Evolutionary conservation across 148 eudicot species (phyloP), one percentile per base, ranked within the genome.

Genomic region (Salicornia ramosissima): DNA sequence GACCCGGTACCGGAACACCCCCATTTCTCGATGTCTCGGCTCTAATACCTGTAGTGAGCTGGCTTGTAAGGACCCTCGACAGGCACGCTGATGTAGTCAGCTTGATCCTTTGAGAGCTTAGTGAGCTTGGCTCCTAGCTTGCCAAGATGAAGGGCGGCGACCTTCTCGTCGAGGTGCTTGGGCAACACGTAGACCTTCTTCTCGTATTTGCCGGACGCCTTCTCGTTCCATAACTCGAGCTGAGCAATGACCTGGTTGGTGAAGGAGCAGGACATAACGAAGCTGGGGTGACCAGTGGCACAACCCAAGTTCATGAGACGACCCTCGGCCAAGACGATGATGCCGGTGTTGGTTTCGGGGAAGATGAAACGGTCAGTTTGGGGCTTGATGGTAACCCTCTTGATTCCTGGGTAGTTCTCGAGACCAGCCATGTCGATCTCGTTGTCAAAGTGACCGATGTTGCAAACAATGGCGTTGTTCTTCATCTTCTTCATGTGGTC

Each of bases 271-370:
- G 98, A 93, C 98, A 93, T 93, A 58, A 93, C 96, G 30, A 93
- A 93, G 73, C 98, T 93, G 31, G 98, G 98, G 87, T 93, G 98
- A 25, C 98, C 96, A 0, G 97, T 90, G 72, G 98, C 98, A 47
- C 97, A 93, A 1, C 98, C 98, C 89, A 90, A 85, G 92, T 93
- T 93, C 97, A 93, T 93, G 74, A 93, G 88, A 57, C 97, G 85
- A 22, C 96, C 98, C 90, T 93, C 98, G 0, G 96, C 98, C 84
- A 93, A 80, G 54, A 93, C 36, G 8, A 93, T 93, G 77, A 93
- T 70, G 8, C 97, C 98, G 0, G 66, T 28, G 15, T 88, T 88
- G 57, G 92, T 93, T 29, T 93, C 97, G 0, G 96, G 97, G 85
- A 93, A 93, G 21, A 88, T 88, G 82, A 89, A 93, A 25, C 98